Percentiles rank a stretch among this genome's conserved stretches.
Evolutionary conservation across 805 yeast species (phyloP).

Genomic region (Wickerhamomyces strasburgensis): DNA sequence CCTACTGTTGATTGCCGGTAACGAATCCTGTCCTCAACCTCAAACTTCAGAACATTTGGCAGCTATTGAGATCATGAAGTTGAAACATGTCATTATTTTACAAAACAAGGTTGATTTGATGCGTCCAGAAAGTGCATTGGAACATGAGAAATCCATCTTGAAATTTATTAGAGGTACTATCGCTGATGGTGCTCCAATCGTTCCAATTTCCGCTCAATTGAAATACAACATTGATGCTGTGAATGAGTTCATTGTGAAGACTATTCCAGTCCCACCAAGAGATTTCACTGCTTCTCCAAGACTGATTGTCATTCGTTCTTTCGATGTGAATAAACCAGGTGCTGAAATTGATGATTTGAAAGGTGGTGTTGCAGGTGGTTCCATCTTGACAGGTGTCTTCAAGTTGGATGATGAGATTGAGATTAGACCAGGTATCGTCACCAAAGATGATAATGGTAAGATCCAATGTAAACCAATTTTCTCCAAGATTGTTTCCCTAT

Average conservation of each 20-base stretch:
- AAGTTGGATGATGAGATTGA: conserved; percentile 97
- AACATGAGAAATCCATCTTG: conserved; percentile 89
- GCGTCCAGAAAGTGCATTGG: conserved; percentile 95
- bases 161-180: conserved; percentile 95
- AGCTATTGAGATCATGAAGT: conserved; percentile 98
- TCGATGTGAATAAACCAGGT: conserved; percentile 99
- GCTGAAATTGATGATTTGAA: conserved; percentile 93
- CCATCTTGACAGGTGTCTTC: conserved; percentile 94
- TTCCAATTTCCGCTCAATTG: conserved; percentile 97
- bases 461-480: conserved; percentile 95
- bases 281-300: conserved; percentile 93
- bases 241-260: conserved; percentile 90
- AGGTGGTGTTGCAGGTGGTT: conserved; percentile 99
- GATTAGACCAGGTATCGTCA: conserved; percentile 98
- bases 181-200: conserved; percentile 98
- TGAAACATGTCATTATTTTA: conserved; percentile 90
- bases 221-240: conserved; percentile 98
- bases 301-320: conserved; percentile 94
- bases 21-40: conserved; percentile 99
- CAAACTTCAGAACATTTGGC: conserved; percentile 99
- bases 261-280: conserved; percentile 94
- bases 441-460: conserved; percentile 82
- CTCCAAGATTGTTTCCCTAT: conserved; percentile 87
- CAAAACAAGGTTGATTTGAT: conserved; percentile 98
- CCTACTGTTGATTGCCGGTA: conserved; percentile 90